phyloP scores from a whole-genome alignment of 345 rosid species.

The Erucastrum elatum region DNA sequence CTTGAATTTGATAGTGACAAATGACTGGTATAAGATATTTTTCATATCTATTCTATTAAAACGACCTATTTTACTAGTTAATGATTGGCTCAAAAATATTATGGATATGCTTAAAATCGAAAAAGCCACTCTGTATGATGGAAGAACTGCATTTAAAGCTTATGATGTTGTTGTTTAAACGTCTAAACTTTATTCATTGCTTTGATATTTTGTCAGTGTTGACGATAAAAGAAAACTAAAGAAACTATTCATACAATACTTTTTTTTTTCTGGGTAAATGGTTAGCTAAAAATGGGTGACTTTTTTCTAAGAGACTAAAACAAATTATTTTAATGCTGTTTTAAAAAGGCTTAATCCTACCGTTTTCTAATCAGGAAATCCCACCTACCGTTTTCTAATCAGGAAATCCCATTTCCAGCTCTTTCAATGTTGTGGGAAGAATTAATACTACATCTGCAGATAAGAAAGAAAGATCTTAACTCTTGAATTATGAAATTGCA shows the following conservation, averaged over 20 bases:
- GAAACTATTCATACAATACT: background rate
- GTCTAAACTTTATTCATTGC: background rate
- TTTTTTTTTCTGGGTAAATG: background rate
- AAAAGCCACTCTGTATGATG: constrained; percentile 22
- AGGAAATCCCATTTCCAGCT: background rate
- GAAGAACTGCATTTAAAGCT: background rate
- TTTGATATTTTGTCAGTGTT: background rate
- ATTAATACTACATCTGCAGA: background rate
- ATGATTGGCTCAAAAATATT: background rate
- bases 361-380: no score
- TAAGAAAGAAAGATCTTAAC: background rate
- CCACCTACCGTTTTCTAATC: no score
- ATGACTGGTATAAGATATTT: background rate
- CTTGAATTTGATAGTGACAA: background rate
- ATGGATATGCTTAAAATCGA: background rate
- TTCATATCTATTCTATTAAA: background rate
- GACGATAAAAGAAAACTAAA: background rate
- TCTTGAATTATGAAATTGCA: background rate
- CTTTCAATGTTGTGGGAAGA: background rate
- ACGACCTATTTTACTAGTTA: background rate
- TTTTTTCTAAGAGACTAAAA: background rate
- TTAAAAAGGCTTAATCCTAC: background rate
- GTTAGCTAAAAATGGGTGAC: background rate
- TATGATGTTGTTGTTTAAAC: background rate
- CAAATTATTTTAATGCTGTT: background rate